phyloP scores from a whole-genome alignment of 1,284 basidiomycete species.

The Earliella scabrosa region DNA sequence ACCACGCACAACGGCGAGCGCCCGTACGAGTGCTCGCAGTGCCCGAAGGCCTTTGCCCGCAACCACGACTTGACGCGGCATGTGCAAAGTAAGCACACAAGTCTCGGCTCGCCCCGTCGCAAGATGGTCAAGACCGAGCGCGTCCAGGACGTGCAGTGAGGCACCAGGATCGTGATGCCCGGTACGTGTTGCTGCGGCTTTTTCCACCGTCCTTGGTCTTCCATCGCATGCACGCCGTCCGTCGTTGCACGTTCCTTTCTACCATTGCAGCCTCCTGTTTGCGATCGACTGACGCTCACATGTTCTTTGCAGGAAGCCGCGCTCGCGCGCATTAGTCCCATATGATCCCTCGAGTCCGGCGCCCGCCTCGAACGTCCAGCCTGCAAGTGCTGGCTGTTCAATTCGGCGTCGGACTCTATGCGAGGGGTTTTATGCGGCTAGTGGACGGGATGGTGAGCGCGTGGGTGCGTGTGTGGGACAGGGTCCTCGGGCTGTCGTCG shows the following conservation, averaged over 20 bases:
- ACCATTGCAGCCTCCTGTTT: too few species aligned
- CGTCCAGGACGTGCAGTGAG: background rate
- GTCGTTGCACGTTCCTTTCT: too few species aligned
- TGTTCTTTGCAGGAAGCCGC: background rate
- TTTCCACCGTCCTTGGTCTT: too few species aligned
- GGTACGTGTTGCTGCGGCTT: constrained; percentile 1
- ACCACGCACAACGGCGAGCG: constrained; percentile 12
- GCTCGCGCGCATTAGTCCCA: constrained; percentile 5
- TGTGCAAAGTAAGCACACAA: constrained; percentile 12
- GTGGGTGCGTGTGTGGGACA: background rate
- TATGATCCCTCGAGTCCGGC: constrained; percentile 5
- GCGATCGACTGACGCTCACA: background rate
- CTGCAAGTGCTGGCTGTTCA: background rate
- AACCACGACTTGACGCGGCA: constrained; percentile 18
- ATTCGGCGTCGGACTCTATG: constrained; percentile 1
- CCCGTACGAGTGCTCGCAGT: constrained; percentile 3
- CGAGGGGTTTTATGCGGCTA: constrained; percentile 7
- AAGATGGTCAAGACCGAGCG: background rate
- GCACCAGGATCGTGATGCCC: constrained; percentile 5
- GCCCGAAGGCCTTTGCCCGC: constrained; percentile 7
- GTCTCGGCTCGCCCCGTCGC: constrained; percentile 15
- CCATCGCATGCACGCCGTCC: too few species aligned
- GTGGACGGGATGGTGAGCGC: constrained; percentile 3
- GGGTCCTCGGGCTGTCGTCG: too few species aligned
- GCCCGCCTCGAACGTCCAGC: background rate